Evolutionary conservation across 495 filamentous ascomycete species (phyloP).

Genomic region (Tuber borchii): DNA sequence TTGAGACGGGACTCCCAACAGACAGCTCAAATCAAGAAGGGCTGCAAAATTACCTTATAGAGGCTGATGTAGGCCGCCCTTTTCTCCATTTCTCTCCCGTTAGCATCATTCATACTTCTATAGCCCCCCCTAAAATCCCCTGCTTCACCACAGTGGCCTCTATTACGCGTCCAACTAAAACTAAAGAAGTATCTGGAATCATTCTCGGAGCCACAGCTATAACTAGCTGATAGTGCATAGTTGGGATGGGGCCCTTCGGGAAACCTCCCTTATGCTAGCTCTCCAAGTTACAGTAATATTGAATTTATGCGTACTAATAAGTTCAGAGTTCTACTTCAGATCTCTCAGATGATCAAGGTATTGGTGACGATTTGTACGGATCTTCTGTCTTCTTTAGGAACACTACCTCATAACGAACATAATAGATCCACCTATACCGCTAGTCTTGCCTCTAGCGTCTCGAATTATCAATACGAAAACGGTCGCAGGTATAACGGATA

Average conservation of each 20-base stretch:
- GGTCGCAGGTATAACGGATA: conserved; percentile 57
- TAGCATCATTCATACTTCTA: background rate
- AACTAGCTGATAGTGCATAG: background rate
- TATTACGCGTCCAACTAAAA: background rate
- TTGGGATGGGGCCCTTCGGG: background rate
- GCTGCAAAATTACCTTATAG: background rate
- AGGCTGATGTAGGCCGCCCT: background rate
- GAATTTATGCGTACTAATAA: background rate
- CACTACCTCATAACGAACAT: background rate
- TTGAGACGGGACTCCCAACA: background rate
- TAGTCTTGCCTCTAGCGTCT: conserved; percentile 14
- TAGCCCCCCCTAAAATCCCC: background rate
- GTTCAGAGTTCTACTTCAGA: background rate
- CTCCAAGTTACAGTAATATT: background rate
- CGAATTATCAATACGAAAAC: conserved; percentile 22
- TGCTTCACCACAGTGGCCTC: background rate
- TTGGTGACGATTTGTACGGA: conserved; percentile 14
- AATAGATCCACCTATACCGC: conserved; percentile 14
- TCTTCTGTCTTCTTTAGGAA: background rate
- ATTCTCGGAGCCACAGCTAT: background rate
- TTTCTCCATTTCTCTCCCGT: background rate
- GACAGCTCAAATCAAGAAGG: background rate
- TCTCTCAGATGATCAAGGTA: conserved; percentile 4
- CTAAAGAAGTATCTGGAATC: background rate
- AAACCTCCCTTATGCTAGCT: background rate